A percentile compares a stretch with the other conserved stretches of the same genome.
Conservation (phyloP, 108 stramenopile genomes). For the Cyclotella sp. region DNA sequence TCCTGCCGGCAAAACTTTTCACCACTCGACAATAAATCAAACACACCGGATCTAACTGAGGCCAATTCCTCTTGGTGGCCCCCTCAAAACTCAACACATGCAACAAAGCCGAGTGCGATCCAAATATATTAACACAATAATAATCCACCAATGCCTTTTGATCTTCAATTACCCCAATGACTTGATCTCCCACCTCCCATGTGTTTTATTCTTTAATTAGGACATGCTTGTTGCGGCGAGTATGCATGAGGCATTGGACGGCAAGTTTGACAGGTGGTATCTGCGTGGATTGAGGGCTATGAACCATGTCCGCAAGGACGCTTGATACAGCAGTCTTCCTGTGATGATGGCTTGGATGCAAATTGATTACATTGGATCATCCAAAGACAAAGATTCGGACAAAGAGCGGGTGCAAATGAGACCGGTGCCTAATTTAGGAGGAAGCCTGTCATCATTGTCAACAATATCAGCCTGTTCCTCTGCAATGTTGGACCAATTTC, state of each 20-base stretch:
- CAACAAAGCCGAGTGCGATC: constrained; percentile 69
- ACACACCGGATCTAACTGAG: constrained; percentile 65
- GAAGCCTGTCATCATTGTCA: not conserved
- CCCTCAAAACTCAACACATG: constrained; percentile 77
- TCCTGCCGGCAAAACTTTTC: constrained; percentile 31
- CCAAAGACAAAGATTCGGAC: not conserved
- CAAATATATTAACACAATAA: constrained; percentile 81
- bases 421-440: constrained; percentile 45
- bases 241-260: constrained; percentile 6
- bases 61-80: constrained; percentile 86
- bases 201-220: constrained; percentile 11
- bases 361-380: constrained; percentile 10
- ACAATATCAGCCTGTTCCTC: constrained; percentile 1
- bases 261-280: constrained; percentile 40
- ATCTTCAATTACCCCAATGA: constrained; percentile 86
- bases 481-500: constrained; percentile 24
- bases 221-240: not conserved
- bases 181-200: constrained; percentile 66
- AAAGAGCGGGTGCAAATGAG: constrained; percentile 20
- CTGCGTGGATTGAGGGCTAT: constrained; percentile 43
- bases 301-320: constrained; percentile 43
- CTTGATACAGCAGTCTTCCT: constrained; percentile 39
- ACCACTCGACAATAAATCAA: constrained; percentile 77
- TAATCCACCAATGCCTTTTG: constrained; percentile 75
- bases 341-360: constrained; percentile 43